These are phyloP conservation scores for Anthracocystis walkeri DNA, from an alignment of 1,284 basidiomycete genomes.

Conservation along the genomic window DNA sequence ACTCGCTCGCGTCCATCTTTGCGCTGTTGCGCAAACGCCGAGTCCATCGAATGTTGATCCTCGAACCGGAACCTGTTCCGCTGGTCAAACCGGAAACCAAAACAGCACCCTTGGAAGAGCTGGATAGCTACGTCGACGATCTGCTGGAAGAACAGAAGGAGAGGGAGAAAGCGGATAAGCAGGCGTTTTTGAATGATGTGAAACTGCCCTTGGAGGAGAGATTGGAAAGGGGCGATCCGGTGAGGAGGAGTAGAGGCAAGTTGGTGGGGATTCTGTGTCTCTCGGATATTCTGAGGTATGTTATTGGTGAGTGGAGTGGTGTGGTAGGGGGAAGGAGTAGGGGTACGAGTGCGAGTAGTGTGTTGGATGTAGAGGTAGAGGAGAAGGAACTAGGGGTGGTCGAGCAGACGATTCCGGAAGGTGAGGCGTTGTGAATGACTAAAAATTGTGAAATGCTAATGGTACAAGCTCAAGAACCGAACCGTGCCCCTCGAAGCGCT, in stretches of 20 bases:
- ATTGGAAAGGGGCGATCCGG: conserved; percentile 51
- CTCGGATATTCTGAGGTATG: conserved; percentile 63
- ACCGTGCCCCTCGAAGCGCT: conserved; percentile 19
- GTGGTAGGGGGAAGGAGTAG: conserved; percentile 16
- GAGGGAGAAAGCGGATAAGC: conserved; percentile 7
- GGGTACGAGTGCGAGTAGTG: conserved; percentile 19
- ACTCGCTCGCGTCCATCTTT: conserved; percentile 91
- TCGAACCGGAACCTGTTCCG: conserved; percentile 48
- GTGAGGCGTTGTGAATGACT: conserved; percentile 9
- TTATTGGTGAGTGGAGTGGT: conserved; percentile 51
- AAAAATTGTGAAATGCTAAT: too few relatives aligned
- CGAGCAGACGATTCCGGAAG: conserved; percentile 38
- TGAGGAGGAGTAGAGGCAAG: conserved; percentile 39
- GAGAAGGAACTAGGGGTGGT: background rate
- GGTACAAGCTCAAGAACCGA: background rate
- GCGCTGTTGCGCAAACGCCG: conserved; percentile 91
- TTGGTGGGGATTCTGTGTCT: conserved; percentile 67
- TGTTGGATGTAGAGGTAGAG: background rate
- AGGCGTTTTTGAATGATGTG: conserved; percentile 25
- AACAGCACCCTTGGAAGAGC: conserved; percentile 33
- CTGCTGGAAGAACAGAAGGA: conserved; percentile 23
- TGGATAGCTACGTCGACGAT: conserved; percentile 41
- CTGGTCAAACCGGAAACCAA: conserved; percentile 4
- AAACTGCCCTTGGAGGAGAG: conserved; percentile 25
- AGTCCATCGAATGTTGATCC: conserved; percentile 80